phyloP scores from a whole-genome alignment of 495 filamentous ascomycete species.

The Neurospora sp. region DNA sequence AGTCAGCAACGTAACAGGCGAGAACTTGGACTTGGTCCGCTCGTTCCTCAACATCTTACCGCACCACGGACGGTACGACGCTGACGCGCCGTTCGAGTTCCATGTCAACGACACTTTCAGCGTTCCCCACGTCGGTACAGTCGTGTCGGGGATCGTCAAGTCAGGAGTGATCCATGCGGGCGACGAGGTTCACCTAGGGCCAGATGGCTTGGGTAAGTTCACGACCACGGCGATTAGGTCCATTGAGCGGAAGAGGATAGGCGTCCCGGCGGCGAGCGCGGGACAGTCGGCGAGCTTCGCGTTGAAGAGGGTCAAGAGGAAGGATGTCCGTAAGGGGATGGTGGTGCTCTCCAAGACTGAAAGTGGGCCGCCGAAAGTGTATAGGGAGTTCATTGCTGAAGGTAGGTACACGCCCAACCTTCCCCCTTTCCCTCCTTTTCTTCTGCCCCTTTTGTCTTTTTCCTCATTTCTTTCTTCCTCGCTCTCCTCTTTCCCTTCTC shows the following conservation, averaged over 20 bases:
- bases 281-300: slow-evolving; percentile 93
- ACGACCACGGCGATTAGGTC: slow-evolving; percentile 80
- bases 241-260: slow-evolving; percentile 91
- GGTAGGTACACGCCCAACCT: slow-evolving; percentile 46
- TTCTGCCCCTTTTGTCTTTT: background rate
- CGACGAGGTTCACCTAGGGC: slow-evolving; percentile 81
- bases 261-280: slow-evolving; percentile 78
- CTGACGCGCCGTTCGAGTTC: slow-evolving; percentile 84
- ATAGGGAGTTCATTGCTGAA: slow-evolving; percentile 89
- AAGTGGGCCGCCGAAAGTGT: slow-evolving; percentile 63
- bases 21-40: slow-evolving; percentile 68
- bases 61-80: slow-evolving; percentile 87
- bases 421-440: background rate
- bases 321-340: slow-evolving; percentile 98
- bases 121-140: slow-evolving; percentile 95
- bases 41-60: slow-evolving; percentile 94
- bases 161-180: slow-evolving; percentile 79
- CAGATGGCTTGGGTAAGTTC: slow-evolving; percentile 88
- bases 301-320: slow-evolving; percentile 70
- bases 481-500: background rate
- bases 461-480: too few relatives aligned
- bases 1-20: slow-evolving; percentile 92
- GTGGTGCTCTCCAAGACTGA: slow-evolving; percentile 83
- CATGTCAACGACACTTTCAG: slow-evolving; percentile 97
- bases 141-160: slow-evolving; percentile 91